Evolutionary conservation across 73 alveolate species (phyloP), one percentile per base, ranked within the genome.

Genomic region (Urostyla sp.): DNA sequence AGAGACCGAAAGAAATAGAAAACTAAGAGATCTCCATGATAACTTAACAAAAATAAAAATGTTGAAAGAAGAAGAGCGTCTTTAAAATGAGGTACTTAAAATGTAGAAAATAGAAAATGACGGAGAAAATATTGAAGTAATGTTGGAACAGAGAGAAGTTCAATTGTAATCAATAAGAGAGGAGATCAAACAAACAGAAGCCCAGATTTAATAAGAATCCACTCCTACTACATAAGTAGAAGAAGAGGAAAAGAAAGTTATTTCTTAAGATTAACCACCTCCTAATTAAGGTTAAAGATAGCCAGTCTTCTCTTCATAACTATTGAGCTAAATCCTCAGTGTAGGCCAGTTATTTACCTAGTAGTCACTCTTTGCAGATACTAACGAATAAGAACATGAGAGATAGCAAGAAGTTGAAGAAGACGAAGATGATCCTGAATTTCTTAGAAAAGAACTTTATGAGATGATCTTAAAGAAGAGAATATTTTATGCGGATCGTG

Each of bases 401-500:
- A 54, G 44, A 5, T 21, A 59, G 6, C 50, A 43, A 13, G 80
- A 66, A 28, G 46, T 5, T 43, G 80, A 27, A 8, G 27, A 10
- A n/a, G 23, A 44, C 18, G 80, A 66, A 20, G 67, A 43, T 13
- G 5, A 43, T 44, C 80, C 80, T 4, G 80, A 66, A 34, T 59
- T 40, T 59, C 48, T 66, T 11, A 36, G 80, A 10, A 21, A 26
- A 7, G 80, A 66, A 24, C 37, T 66, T 8, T 66, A 21, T 36
- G 90, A 80, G 83, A 20, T 67, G 16, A 46, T 67, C 10, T 56
- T 80, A 3, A 46, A 80, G 36, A 52, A 66, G 30, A 80, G 90
- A 35, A 80, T 80, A 23, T 80, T 66, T 59, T 38, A 40, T 34
- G 60, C 85, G 0, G 90, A 80, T 35, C 28, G 84, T 34, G 16